Percentiles rank a stretch among this genome's conserved stretches.
Conservation (phyloP, 495 filamentous ascomycete species). For the Echria macrotheca region DNA sequence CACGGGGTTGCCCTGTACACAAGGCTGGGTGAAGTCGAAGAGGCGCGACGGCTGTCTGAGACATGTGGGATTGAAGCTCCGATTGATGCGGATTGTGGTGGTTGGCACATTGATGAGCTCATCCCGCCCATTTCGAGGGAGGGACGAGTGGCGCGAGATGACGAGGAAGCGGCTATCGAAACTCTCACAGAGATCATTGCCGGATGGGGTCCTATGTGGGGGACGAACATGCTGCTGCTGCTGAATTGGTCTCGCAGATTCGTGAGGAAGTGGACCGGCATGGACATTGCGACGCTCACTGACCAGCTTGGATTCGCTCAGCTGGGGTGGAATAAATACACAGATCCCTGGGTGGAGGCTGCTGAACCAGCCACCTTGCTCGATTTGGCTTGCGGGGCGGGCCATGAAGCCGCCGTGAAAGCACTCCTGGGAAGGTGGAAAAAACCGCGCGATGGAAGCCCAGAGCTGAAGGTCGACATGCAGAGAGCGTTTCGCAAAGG, state of each 20-base stretch:
- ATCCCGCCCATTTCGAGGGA: not conserved
- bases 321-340: not conserved
- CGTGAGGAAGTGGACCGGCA: not conserved
- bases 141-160: not conserved
- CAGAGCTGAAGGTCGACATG: not conserved
- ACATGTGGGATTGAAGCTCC: not conserved
- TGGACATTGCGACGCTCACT: not conserved
- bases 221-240: not conserved
- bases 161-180: not conserved
- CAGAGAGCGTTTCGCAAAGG: not conserved
- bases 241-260: not conserved
- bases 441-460: not conserved
- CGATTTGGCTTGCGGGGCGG: not conserved
- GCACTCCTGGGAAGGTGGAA: not conserved
- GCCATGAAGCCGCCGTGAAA: not conserved
- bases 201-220: not conserved
- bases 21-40: not conserved
- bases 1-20: not conserved
- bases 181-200: not conserved
- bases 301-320: not conserved
- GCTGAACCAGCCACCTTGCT: not conserved
- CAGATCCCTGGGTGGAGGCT: not conserved
- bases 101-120: not conserved
- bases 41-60: not conserved
- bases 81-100: not conserved